Conservation (phyloP, 176 grass and related monocot species). For the Triticum dicoccoides region DNA sequence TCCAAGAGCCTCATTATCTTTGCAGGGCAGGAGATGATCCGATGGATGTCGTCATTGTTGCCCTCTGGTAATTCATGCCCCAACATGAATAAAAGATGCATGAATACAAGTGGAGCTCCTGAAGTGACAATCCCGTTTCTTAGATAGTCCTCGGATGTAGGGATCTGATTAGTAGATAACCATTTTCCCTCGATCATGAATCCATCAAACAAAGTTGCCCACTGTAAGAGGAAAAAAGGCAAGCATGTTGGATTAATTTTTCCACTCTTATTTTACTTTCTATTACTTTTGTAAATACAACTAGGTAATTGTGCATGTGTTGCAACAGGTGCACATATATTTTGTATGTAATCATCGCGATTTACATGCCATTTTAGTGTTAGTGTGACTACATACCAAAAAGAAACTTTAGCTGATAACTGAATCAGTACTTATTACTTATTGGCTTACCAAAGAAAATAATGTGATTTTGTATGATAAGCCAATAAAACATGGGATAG, state of each 20-base stretch:
- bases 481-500: not conserved
- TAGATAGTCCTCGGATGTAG: constrained; percentile 41
- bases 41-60: not conserved
- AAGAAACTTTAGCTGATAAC: not conserved
- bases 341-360: not conserved
- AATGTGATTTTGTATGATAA: not conserved
- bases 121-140: constrained; percentile 44
- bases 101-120: constrained; percentile 19
- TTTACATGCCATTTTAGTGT: not conserved
- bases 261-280: not conserved
- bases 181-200: constrained; percentile 61
- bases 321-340: not conserved
- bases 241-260: not conserved
- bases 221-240: constrained; percentile 22
- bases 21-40: constrained; percentile 29
- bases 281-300: not conserved
- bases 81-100: constrained; percentile 33
- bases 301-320: not conserved
- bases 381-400: not conserved
- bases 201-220: constrained; percentile 56
- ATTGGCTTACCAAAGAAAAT: not conserved
- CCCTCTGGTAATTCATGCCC: constrained; percentile 4
- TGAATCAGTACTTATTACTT: not conserved
- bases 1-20: constrained; percentile 68
- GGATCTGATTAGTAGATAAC: constrained; percentile 35